Evolutionary conservation across 441 rosid genomes (phyloP), one percentile per base, ranked within the genome.

Genomic region (Aleurites moluccanus): DNA sequence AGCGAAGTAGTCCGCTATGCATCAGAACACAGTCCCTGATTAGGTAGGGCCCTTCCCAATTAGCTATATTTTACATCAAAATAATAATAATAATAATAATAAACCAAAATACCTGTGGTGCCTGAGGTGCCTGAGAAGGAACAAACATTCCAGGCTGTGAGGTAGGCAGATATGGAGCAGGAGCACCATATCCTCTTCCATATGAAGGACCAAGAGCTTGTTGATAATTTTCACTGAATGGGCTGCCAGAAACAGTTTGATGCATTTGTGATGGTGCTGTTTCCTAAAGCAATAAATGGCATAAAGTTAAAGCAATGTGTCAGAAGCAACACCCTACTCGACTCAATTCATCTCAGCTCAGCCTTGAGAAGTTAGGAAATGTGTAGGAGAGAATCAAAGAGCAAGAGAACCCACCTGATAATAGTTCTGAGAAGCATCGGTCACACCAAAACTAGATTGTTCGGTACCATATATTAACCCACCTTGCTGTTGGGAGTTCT

Each of bases 161-260:
- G 64, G 72, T 53, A 47, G 79, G 62, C 80, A 74, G 91, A 86
- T 86, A 89, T 20, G 84, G 75, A 38, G 84, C 35, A 77, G 91
- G 64, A 81, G 87, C 80, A 74, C 33, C 79, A 81, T 87, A 90
- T 79, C 83, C 88, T 79, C 83, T 78, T 57, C 27, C 87, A 78
- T 86, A 88, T 25, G 88, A 69, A 77, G 89, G 64, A 59, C 73
- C 79, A 61, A 82, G 79, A 60, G 80, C 72, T 75, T 83, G 97
- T 70, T 84, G 97, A 83, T 92, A 89, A 74, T 83, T 88, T 42
- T 88, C 88, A 72, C 79, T 83, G 59, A 88, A 94, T 61, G 88
- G 82, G 79, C 81, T 83, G 49, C 80, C 79, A 77, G 84, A 81
- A 79, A 84, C 80, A 70, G 79, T 84, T 75, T 73, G 93, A 81